Conservation (phyloP, 2,329 filamentous ascomycete species). For the Calycina marina region DNA sequence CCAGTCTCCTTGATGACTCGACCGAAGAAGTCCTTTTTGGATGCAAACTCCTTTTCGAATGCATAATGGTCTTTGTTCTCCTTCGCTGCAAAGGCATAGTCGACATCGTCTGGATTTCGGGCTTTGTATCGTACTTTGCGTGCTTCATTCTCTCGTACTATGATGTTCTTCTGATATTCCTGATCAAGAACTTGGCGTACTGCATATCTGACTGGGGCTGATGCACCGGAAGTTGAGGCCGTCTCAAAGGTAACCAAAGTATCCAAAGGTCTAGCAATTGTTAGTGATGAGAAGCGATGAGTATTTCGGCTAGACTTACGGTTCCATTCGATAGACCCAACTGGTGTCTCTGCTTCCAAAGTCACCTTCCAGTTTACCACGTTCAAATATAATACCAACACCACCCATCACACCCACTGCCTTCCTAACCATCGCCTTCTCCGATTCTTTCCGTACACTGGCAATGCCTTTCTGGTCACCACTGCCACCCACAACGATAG, state of each 20-base stretch:
- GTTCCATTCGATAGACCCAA: slow-evolving; percentile 91
- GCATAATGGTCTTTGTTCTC: slow-evolving; percentile 14
- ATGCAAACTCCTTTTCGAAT: slow-evolving; percentile 11
- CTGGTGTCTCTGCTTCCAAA: slow-evolving; percentile 39
- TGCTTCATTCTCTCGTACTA: slow-evolving; percentile 48
- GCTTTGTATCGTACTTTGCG: slow-evolving; percentile 50
- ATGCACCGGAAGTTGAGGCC: slow-evolving; percentile 34
- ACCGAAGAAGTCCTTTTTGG: slow-evolving; percentile 79
- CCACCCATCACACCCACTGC: slow-evolving; percentile 75
- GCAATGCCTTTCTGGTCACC: slow-evolving; percentile 53
- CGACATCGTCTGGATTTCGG: slow-evolving; percentile 27
- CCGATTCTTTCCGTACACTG: slow-evolving; percentile 74
- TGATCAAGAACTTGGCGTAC: slow-evolving; percentile 87
- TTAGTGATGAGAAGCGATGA: slow-evolving; percentile 3
- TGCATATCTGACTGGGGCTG: slow-evolving; percentile 71
- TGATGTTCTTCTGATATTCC: slow-evolving; percentile 64
- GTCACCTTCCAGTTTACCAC: slow-evolving; percentile 62
- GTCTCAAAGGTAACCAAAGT: slow-evolving; percentile 62
- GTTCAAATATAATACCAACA: slow-evolving; percentile 67
- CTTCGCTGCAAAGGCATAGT: slow-evolving; percentile 12
- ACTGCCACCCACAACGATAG: slow-evolving; percentile 65
- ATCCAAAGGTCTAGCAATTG: slow-evolving; percentile 47
- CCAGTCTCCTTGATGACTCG: slow-evolving; percentile 42
- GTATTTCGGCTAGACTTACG: slow-evolving; percentile 38
- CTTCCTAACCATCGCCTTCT: slow-evolving; percentile 66